These are phyloP conservation scores for Millerago galiae DNA, from an alignment of 805 yeast species.

Conservation along the genomic window DNA sequence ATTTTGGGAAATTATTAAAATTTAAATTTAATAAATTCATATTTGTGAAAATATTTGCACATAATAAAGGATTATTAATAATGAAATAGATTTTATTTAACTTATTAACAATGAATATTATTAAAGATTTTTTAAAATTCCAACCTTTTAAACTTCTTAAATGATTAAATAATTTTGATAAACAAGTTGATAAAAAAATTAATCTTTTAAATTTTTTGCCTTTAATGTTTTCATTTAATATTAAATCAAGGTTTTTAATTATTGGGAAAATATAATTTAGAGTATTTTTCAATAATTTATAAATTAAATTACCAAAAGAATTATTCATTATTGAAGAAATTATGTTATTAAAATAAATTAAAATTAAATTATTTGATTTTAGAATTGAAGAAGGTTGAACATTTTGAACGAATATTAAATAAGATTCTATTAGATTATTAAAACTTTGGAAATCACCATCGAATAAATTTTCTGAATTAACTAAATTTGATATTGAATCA, in stretches of 20 bases:
- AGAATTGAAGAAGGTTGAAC: conserved; percentile 50
- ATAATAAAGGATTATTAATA: conserved; percentile 48
- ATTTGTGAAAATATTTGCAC: conserved; percentile 57
- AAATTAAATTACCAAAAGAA: conserved; percentile 30
- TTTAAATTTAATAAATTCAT: conserved; percentile 43
- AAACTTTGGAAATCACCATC: conserved; percentile 38
- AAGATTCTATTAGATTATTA: conserved; percentile 36
- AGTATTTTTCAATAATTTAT: conserved; percentile 31
- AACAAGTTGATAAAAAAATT: conserved; percentile 20
- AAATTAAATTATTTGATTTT: conserved; percentile 48
- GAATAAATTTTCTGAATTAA: conserved; percentile 25
- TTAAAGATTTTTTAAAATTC: conserved; percentile 37
- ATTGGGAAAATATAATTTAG: conserved; percentile 39
- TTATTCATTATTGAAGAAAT: conserved; percentile 44
- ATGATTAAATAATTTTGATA: conserved; percentile 24
- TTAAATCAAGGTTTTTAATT: conserved; percentile 35
- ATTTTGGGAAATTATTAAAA: conserved; percentile 32
- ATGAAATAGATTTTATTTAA: conserved; percentile 47
- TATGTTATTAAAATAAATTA: conserved; percentile 39
- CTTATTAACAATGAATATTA: conserved; percentile 42
- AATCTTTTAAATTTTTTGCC: conserved; percentile 38
- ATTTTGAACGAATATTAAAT: conserved; percentile 39
- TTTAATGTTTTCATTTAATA: conserved; percentile 33
- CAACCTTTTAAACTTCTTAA: conserved; percentile 25
- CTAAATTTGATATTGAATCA: conserved; percentile 5